Base-by-base conservation (phyloP, 768 basidiomycete species). In the Gyrodon lividus region DNA sequence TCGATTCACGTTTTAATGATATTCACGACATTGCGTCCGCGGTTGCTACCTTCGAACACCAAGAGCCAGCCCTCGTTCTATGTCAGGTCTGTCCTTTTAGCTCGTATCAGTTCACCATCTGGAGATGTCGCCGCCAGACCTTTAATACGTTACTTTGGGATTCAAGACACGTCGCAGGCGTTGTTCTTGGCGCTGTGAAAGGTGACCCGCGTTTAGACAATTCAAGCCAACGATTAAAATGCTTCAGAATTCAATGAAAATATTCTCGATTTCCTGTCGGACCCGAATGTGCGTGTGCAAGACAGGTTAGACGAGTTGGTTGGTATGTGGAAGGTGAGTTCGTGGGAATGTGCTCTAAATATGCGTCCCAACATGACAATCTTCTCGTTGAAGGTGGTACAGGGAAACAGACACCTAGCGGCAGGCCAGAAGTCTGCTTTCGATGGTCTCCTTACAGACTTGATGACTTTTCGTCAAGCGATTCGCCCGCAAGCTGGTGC, bases 171-270 rank as follows among this genome's bases (percentile, higher is more conserved):
- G 42, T 52, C 14, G 60, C 60, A 5, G 37, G 60, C 0, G 10
- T 52, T n/a, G 52, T 44, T 6, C 50, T 59, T 30, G 57, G 49
- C 12, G 60, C 60, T 9, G 8, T 57, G 4, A 62, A 54, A 52
- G 61, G 61, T 57, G 1, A 30, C 13, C 1, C 14, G 16, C 10
- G 16, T 30, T 12, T 30, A 42, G 10, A 8, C 16, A 3, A 5
- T 10, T 39, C 3, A 14, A 26, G 5, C 8, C 24, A 26, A 42
- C 16, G 2, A 26, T 20, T 3, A 4, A 28, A 22, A 19, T 10
- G 6, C 1, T 14, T 16, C 39, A 62, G 60, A 62, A 31, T 62
- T 62, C 46, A 57, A 50, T 14, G 57, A 62, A n/a, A 19, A 59
- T 9, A 24, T 62, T 44, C 60, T 62, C 5, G 52, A 59, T 24